phyloP scores from a whole-genome alignment of 108 stramenopile genomes.

The Poteriospumella lacustris region DNA sequence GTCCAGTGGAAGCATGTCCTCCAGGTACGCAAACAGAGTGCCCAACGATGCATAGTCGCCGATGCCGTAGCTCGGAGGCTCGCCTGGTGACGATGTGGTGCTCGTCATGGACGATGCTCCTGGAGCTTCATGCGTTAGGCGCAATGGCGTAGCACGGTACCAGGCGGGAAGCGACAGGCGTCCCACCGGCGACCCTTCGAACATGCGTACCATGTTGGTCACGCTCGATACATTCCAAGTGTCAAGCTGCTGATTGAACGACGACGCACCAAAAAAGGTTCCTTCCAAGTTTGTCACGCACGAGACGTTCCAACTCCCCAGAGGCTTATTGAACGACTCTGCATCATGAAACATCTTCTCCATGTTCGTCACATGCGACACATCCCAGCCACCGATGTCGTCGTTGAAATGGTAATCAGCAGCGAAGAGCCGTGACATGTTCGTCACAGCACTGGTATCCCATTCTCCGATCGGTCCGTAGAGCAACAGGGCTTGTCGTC shows the following conservation, averaged over 20 bases:
- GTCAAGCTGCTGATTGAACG: background rate
- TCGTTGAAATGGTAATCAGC: constrained; percentile 21
- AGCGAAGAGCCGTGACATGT: constrained; percentile 13
- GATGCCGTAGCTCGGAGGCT: too few relatives aligned
- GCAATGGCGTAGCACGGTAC: too few relatives aligned
- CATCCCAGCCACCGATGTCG: constrained; percentile 27
- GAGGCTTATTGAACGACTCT: background rate
- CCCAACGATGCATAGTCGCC: too few relatives aligned
- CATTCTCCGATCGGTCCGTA: too few relatives aligned
- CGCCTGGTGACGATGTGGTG: too few relatives aligned
- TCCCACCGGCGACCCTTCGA: background rate
- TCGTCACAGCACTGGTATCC: constrained; percentile 8
- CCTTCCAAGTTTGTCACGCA: background rate
- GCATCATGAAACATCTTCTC: constrained; percentile 19
- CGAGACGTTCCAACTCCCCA: background rate
- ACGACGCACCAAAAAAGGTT: constrained; percentile 12
- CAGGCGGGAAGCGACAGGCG: too few relatives aligned
- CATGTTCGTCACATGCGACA: background rate
- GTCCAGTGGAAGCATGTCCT: too few relatives aligned
- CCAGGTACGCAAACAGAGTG: too few relatives aligned
- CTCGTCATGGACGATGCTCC: too few relatives aligned
- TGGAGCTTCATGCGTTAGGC: too few relatives aligned
- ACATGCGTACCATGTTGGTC: constrained; percentile 18
- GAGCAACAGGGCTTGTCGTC: too few relatives aligned
- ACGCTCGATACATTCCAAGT: background rate